Base-by-base conservation (phyloP, 352 stramenopile species). In the Globisporangium apiculatum region DNA sequence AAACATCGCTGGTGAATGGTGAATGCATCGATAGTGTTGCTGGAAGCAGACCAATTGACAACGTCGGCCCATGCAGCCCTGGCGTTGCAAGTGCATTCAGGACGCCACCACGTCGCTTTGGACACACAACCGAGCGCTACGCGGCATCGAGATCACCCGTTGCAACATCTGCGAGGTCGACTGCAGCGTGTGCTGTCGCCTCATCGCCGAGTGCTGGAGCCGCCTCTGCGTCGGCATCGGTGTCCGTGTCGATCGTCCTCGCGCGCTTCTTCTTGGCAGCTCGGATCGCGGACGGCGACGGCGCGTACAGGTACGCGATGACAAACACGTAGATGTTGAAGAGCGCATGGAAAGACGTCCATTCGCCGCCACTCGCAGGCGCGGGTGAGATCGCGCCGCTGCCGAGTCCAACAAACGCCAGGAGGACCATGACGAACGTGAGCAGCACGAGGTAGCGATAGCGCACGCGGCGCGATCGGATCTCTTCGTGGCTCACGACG, bases 241-340 rank as follows among this genome's bases (percentile, higher is more conserved):
- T 63, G 3, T 53, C 58, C 24, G 24, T 31, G 24, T 31, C 24
- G 35, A 66, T 18, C 11, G 18, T 50, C 12, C 48, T 40, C 47
- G 62, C 54, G 18, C 65, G 61, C 12, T 74, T 63, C 35, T 68
- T 71, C 7, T 31, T 31, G 24, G 70, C 56, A 6, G 51, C 59
- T 6, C 60, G 54, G 15, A 86, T 59, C 11, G 73, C 69, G 12
- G 69, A 65, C 0, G 70, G 57, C 0, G 76, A 86, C 38, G 76
- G 73, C 12, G 73, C 74, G 56, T 82, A 82, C 47, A 86, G 50
- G 48, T 83, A 87, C 66, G 73, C 71, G 55, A 87, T 54, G 17
- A 58, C 71, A 61, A 68, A 82, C 15, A 87, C 64, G 64, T 87
- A 87, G 7, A 87, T 37, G 43, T 87, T 87, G 60, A 85, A 85